Evolutionary conservation across 2,329 filamentous ascomycete species (phyloP), one percentile per base, ranked within the genome.

Genomic region (Endocalyx cinctus): DNA sequence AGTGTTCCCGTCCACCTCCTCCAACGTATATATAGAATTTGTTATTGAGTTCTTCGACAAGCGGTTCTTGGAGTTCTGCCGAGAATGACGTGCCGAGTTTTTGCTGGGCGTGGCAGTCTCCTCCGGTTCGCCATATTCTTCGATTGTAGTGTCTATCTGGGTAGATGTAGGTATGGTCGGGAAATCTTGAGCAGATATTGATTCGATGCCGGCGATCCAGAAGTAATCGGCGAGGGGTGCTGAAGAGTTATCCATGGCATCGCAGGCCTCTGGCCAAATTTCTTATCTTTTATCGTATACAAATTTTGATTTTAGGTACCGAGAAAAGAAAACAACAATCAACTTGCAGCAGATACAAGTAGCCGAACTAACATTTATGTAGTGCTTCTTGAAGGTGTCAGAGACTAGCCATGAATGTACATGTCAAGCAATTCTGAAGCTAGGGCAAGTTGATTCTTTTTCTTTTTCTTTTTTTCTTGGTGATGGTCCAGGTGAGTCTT

Each of bases 161-260:
- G 60, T 44, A 58, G 58, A 39, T 43, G 61, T 39, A 45, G 53
- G 45, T 31, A 59, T 55, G 27, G 53, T 60, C 32, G 60, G 60
- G 49, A 64, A 55, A 46, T 82, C 79, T 42, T 77, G 70, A 63
- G 83, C 82, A 36, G 74, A 71, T 47, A 83, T 70, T 41, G 76
- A 74, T 59, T 84, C 79, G 60, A 84, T 70, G 51, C 80, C 80
- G 46, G 80, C 80, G 57, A 84, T 83, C 80, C 80, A 84, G 61
- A 84, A 84, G 64, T 84, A 84, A 59, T 84, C 80, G 60, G 80
- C 80, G 57, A 84, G 69, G 54, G 80, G 80, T 45, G 70, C 71
- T 43, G 77, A 79, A 39, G 76, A 69, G 62, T 60, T 66, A 55
- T 77, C 74, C 74, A 79, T 79, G 64, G 62, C 70, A 56, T 52